Percentiles rank a stretch among this genome's conserved stretches.
These are phyloP conservation scores for Selenicereus undatus DNA, from an alignment of 148 eudicot genomes.

Conservation along the genomic window DNA sequence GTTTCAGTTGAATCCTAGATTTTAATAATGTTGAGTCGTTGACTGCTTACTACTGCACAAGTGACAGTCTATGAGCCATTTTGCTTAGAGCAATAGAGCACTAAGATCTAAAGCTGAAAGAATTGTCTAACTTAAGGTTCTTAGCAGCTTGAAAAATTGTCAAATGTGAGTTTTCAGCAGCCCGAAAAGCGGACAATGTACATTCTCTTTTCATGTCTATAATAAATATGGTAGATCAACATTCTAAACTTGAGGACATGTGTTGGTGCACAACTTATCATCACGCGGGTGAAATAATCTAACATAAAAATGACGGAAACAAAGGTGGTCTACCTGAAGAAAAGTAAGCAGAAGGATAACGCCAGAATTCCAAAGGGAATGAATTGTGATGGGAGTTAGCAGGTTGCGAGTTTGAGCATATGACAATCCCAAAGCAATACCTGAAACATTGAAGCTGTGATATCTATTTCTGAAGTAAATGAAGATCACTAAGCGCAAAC, in stretches of 20 bases:
- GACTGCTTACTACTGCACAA: no score
- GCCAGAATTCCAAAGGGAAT: constrained; percentile 94
- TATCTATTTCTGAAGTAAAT: no score
- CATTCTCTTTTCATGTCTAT: not conserved
- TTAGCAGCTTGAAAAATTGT: not conserved
- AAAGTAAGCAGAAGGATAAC: constrained; percentile 88
- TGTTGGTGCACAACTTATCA: not conserved
- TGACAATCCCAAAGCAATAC: constrained; percentile 79
- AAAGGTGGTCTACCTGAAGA: constrained; percentile 61
- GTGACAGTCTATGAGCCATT: not conserved
- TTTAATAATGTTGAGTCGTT: not conserved
- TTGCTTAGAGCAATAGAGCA: no score
- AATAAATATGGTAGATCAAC: not conserved
- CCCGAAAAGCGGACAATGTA: not conserved
- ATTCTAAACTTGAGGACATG: not conserved
- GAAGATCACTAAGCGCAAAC: not conserved
- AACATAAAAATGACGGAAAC: not conserved
- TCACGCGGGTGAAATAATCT: not conserved
- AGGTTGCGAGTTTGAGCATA: constrained; percentile 98
- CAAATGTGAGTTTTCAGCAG: not conserved
- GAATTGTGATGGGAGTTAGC: constrained; percentile 83
- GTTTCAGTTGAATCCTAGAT: no score
- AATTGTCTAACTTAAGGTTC: not conserved
- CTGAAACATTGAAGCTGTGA: constrained; percentile 24
- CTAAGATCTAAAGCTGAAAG: not conserved